Base-by-base conservation (phyloP, 2,329 filamentous ascomycete genomes). In the Zymoseptoria crescenta region DNA sequence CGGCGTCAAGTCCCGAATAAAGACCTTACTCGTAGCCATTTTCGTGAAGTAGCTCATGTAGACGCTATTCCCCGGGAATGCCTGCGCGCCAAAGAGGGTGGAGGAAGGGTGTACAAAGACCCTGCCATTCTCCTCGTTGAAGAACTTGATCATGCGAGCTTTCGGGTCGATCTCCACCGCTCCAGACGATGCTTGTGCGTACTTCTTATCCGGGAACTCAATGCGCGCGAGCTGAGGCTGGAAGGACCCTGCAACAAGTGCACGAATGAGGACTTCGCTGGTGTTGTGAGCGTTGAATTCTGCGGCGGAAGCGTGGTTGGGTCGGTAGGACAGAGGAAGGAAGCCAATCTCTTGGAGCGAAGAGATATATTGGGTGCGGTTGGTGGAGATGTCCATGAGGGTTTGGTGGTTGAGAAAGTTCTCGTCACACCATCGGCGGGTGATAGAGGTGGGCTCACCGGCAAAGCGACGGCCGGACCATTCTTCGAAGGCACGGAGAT, bases 131-230 rank as follows among this genome's bases (percentile, higher is more conserved):
- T 91, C 88, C 66, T 79, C 87, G 65, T 88, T 90, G 74, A 91
- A 97, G 76, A 92, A 99, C 72, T 91, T 94, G 75, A 99, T 96
- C 2, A 88, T 89, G 56, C 86, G 83, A 4, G 93, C 93, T 74
- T 97, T 93, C 0, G 93, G 93, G 70, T 99, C 94, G 6, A 96
- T 80, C 72, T 94, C 93, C 1, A 97, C 89, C 0, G 94, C 90
- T 7, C 94, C 94, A 0, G 90, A 89, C 63, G 95, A 84, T 2
- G 89, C 91, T 41, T 87, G 85, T 10, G 89, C 89, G 74, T 95
- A 99, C 74, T 96, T 97, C 78, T 96, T 96, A 75, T 96, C 91
- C 0, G 94, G 94, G 66, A 96, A 90, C 64, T 91, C 87, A 70
- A 99, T 96, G 56, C 92, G 85, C 13, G 91, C 91, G 64, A 96